Percentiles rank a stretch among this genome's conserved stretches.
phyloP scores from a whole-genome alignment of 2,329 filamentous ascomycete genomes.

The Neurospora sp. region DNA sequence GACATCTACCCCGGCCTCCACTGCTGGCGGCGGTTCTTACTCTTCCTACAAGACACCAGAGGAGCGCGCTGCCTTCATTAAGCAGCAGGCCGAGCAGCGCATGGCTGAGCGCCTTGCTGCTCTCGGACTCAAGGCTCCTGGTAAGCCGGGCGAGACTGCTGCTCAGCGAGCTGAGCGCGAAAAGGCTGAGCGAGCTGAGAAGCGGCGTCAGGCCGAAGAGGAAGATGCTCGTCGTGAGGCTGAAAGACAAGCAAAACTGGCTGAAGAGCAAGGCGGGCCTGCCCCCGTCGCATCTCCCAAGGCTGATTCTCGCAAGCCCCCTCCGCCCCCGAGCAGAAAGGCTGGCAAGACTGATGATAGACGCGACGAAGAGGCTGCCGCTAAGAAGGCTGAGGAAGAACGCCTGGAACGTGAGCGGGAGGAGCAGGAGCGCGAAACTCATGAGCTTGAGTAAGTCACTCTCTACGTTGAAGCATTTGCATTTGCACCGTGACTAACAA shows the following conservation, averaged over 20 bases:
- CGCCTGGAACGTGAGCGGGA: conserved; percentile 62
- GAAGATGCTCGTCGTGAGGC: conserved; percentile 84
- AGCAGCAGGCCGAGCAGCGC: conserved; percentile 90
- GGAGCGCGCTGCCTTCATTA: conserved; percentile 90
- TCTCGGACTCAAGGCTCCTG: conserved; percentile 76
- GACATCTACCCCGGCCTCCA: conserved; percentile 37
- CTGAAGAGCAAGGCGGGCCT: conserved; percentile 61
- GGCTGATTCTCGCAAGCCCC: conserved; percentile 50
- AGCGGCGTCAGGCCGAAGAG: conserved; percentile 81
- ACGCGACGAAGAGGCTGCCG: conserved; percentile 44
- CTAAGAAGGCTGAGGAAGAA: conserved; percentile 55
- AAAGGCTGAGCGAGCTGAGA: conserved; percentile 75
- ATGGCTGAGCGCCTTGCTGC: conserved; percentile 95
- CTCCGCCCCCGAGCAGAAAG: conserved; percentile 72
- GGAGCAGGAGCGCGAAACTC: conserved; percentile 62
- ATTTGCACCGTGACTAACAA: conserved; percentile 18
- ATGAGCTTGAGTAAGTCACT: conserved; percentile 69
- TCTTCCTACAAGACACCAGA: conserved; percentile 82
- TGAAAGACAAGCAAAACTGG: conserved; percentile 73
- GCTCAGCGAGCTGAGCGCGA: conserved; percentile 84
- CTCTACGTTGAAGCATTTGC: background rate
- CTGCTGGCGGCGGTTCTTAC: conserved; percentile 52
- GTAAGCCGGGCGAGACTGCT: conserved; percentile 69
- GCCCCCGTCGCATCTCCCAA: conserved; percentile 36
- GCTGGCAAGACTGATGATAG: conserved; percentile 46